Conservation (phyloP, 257 asterid species). For the Haberlea rhodopensis region DNA sequence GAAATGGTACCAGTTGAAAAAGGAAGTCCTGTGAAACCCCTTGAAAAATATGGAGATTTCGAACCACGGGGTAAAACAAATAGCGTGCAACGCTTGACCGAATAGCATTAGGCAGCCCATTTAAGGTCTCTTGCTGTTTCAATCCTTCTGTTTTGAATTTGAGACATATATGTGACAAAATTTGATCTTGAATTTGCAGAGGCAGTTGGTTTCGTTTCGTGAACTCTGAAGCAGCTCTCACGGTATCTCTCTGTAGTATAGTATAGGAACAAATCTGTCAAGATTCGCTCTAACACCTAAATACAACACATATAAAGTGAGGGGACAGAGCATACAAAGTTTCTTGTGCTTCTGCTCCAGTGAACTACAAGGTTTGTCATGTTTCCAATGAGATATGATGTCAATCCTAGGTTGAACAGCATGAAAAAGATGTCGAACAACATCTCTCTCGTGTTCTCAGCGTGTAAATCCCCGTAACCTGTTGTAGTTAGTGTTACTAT, state of each 20-base stretch:
- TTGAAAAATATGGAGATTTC: conserved; percentile 54
- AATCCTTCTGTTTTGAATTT: conserved; percentile 80
- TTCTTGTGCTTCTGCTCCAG: conserved; percentile 86
- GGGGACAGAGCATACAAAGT: conserved; percentile 51
- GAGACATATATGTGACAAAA: conserved; percentile 76
- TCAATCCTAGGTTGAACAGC: conserved; percentile 83
- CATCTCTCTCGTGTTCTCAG: conserved; percentile 83
- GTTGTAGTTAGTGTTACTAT: conserved; percentile 85
- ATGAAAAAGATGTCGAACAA: conserved; percentile 72
- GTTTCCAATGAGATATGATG: conserved; percentile 87
- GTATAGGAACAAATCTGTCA: conserved; percentile 20
- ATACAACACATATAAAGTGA: background rate
- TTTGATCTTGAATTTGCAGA: conserved; percentile 53
- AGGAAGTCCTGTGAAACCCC: conserved; percentile 80
- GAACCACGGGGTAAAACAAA: conserved; percentile 64
- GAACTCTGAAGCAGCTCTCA: conserved; percentile 72
- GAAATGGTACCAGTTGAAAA: conserved; percentile 64
- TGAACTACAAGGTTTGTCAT: conserved; percentile 97
- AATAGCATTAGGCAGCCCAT: conserved; percentile 74
- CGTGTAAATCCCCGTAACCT: conserved; percentile 90
- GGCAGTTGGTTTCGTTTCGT: conserved; percentile 78
- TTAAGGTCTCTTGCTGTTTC: conserved; percentile 74
- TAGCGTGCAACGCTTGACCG: conserved; percentile 68
- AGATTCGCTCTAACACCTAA: background rate
- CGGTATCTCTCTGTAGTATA: conserved; percentile 66